Evolutionary conservation across 2,329 filamentous ascomycete genomes (phyloP).

Genomic region (Huntiella decipiens): DNA sequence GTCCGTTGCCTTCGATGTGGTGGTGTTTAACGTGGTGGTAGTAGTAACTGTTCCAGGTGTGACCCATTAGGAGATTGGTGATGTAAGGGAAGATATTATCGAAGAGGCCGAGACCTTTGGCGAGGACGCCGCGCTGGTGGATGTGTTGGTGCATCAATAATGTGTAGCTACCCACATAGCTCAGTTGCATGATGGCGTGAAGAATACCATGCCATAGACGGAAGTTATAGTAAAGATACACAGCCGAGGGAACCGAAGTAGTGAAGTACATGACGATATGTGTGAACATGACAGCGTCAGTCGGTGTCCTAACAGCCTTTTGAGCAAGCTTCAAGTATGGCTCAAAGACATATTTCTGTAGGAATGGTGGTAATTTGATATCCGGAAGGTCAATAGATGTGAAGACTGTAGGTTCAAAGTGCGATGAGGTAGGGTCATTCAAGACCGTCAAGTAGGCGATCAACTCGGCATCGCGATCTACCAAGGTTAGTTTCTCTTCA

Average conservation of each 20-base stretch:
- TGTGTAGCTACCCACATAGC: slow-evolving; percentile 56
- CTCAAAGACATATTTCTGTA: slow-evolving; percentile 32
- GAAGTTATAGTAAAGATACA: slow-evolving; percentile 46
- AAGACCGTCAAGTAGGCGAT: slow-evolving; percentile 22
- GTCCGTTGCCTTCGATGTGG: slow-evolving; percentile 30
- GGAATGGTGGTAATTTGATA: slow-evolving; percentile 19
- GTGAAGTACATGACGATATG: slow-evolving; percentile 54
- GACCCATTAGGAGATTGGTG: slow-evolving; percentile 57
- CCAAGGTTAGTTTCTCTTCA: neutral
- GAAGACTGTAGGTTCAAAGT: slow-evolving; percentile 29
- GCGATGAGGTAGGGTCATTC: slow-evolving; percentile 22
- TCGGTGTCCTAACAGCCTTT: slow-evolving; percentile 40
- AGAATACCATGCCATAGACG: slow-evolving; percentile 46
- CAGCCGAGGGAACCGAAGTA: slow-evolving; percentile 50
- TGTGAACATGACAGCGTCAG: slow-evolving; percentile 61
- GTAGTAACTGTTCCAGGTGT: slow-evolving; percentile 72
- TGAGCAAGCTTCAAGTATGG: slow-evolving; percentile 40
- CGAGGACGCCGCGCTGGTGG: slow-evolving; percentile 51
- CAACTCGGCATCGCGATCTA: slow-evolving; percentile 16
- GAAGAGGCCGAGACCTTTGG: slow-evolving; percentile 32
- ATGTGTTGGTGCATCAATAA: slow-evolving; percentile 76
- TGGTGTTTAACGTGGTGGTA: slow-evolving; percentile 79
- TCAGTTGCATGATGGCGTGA: slow-evolving; percentile 46
- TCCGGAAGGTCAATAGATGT: slow-evolving; percentile 22
- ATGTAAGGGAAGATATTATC: slow-evolving; percentile 55